Conservation (phyloP, 192 early-diverging fungal species). For the Rhizophagus sp. region DNA sequence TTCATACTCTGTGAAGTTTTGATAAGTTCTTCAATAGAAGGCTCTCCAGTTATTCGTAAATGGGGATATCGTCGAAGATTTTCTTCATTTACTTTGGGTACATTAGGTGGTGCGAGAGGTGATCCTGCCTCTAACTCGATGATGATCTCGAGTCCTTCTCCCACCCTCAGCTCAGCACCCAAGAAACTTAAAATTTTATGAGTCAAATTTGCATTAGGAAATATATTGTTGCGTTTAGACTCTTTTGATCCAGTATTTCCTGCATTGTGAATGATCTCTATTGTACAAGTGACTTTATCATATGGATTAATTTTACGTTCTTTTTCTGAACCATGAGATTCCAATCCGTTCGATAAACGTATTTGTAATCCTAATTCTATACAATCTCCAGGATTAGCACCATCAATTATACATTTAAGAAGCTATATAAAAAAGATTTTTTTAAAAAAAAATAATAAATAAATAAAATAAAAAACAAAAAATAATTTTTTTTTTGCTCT, state of each 20-base stretch:
- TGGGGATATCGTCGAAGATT: conserved; percentile 31
- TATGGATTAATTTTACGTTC: conserved; percentile 21
- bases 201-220: conserved; percentile 37
- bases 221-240: conserved; percentile 29
- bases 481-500: neutral
- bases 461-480: conserved; percentile 16
- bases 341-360: neutral
- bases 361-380: conserved; percentile 52
- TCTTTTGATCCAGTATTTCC: neutral
- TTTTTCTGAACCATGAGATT: conserved; percentile 11
- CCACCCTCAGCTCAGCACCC: conserved; percentile 38
- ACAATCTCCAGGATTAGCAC: conserved; percentile 48
- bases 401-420: conserved; percentile 51
- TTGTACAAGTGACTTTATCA: conserved; percentile 41
- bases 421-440: conserved; percentile 34
- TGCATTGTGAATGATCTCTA: conserved; percentile 43
- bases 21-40: conserved; percentile 48
- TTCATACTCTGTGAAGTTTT: conserved; percentile 43
- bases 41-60: conserved; percentile 46
- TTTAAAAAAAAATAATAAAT: neutral
- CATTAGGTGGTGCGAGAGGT: conserved; percentile 33
- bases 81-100: conserved; percentile 25
- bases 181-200: conserved; percentile 41
- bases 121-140: conserved; percentile 37
- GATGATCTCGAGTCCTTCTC: conserved; percentile 34